These are phyloP conservation scores for Cytospora paraplurivora DNA, from an alignment of 2,329 filamentous ascomycete species.

Conservation along the genomic window DNA sequence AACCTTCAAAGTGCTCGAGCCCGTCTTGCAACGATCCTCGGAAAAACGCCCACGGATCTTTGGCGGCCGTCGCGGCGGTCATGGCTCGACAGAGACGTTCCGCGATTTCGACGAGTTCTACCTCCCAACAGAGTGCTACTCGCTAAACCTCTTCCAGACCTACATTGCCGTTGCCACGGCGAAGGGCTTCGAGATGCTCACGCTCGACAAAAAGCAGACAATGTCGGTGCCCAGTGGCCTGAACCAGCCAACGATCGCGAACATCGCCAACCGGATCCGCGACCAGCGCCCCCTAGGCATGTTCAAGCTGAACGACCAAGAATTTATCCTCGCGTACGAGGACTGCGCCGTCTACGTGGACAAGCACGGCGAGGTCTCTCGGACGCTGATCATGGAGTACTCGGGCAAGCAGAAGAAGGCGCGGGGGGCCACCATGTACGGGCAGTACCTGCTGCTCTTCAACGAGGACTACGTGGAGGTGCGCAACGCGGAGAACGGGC, in stretches of 20 bases:
- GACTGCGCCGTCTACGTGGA: conserved; percentile 98
- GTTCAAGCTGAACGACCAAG: conserved; percentile 90
- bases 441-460: conserved; percentile 88
- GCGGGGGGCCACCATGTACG: conserved; percentile 82
- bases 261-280: conserved; percentile 81
- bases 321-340: conserved; percentile 92
- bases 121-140: conserved; percentile 91
- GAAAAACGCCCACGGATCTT: conserved; percentile 77
- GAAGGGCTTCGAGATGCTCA: conserved; percentile 93
- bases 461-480: conserved; percentile 97
- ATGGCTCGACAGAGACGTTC: conserved; percentile 89
- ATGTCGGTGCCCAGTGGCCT: conserved; percentile 86
- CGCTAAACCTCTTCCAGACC: conserved; percentile 93
- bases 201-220: conserved; percentile 93
- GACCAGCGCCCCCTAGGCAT: conserved; percentile 88
- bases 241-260: conserved; percentile 73
- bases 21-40: conserved; percentile 88
- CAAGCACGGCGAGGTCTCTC: conserved; percentile 93
- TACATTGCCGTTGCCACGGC: conserved; percentile 89
- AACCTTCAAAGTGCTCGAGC: conserved; percentile 95
- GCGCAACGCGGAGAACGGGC: conserved; percentile 92
- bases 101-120: conserved; percentile 99
- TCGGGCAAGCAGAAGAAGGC: conserved; percentile 84
- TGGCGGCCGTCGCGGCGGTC: conserved; percentile 57
- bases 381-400: conserved; percentile 97